Base-by-base conservation (phyloP, 208 protist genomes). In the Leishmania martiniquensis region DNA sequence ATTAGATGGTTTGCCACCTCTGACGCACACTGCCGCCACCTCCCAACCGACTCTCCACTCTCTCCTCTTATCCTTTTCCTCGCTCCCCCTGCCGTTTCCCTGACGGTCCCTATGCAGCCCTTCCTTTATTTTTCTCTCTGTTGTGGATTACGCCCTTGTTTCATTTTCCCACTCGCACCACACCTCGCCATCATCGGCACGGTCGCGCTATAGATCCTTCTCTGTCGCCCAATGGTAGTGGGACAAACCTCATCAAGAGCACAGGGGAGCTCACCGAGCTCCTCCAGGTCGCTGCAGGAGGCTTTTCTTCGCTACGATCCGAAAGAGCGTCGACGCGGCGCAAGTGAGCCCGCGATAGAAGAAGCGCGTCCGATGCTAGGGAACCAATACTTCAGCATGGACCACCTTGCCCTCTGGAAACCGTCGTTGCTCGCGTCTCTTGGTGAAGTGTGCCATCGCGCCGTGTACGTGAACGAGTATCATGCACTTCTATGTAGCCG, bases 401-500 rank as follows among this genome's bases (percentile, higher is more conserved):
- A 85, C 75, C 47, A 83, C 60, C 67, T 54, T 3, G 54, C 76
- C 47, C 15, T 83, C 37, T 83, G 79, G 79, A 83, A 83, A 44
- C 74, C 79, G 37, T 83, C 79, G 25, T 62, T 83, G 57, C 73
- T 83, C 45, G 32, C 66, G 59, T 79, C 74, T 45, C 76, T 83
- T 9, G 79, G 79, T 52, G 74, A 78, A 59, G 57, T n/a, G 3
- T 78, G 79, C 69, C 60, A 76, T 54, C 74, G 74, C 6, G 66
- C 74, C 4, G 57, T 76, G 17, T 73, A 74, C 49, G 67, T 81
- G 32, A 87, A 89, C 39, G 81, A 68, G 62, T 87, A 86, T 65
- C 88, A 91, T 68, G 57, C 87, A 1, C 70, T 91, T 47, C 67
- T 91, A 37, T 89, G 88, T 57, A 82, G 65, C 12, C 82, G 83